Conservation (phyloP, 768 basidiomycete genomes). For the Cubamyces sp. region DNA sequence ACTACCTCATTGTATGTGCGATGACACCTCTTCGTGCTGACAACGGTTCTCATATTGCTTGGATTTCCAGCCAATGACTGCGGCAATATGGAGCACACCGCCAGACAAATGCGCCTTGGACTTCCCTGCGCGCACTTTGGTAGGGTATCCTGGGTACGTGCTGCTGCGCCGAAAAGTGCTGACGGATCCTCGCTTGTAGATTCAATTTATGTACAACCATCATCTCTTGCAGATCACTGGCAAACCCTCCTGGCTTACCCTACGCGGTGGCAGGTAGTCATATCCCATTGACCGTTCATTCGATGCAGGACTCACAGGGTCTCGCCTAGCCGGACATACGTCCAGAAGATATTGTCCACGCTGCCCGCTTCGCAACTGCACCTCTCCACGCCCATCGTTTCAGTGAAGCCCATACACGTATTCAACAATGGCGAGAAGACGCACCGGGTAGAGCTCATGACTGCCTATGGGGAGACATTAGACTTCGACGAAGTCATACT, state of each 20-base stretch:
- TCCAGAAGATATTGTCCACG: conserved; percentile 59
- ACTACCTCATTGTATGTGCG: conserved; percentile 71
- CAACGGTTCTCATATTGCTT: neutral
- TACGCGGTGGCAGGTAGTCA: conserved; percentile 71
- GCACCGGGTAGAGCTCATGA: conserved; percentile 47
- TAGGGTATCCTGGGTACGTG: conserved; percentile 29
- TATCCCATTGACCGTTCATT: neutral
- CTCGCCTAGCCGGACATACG: conserved; percentile 59
- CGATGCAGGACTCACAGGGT: neutral
- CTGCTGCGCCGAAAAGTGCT: neutral
- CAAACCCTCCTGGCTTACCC: conserved; percentile 74
- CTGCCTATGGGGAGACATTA: conserved; percentile 45
- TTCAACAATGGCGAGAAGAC: neutral
- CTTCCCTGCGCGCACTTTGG: conserved; percentile 72
- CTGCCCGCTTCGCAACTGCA: conserved; percentile 59
- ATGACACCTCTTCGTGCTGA: neutral
- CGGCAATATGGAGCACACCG: conserved; percentile 80
- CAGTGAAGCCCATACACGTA: conserved; percentile 36
- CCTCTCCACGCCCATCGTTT: conserved; percentile 55
- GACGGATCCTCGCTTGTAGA: conserved; percentile 35
- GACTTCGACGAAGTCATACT: conserved; percentile 73
- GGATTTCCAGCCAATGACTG: conserved; percentile 64
- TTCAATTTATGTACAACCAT: conserved; percentile 77
- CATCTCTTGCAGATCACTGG: conserved; percentile 72
- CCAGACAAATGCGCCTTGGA: conserved; percentile 69